phyloP scores from a whole-genome alignment of 2,329 filamentous ascomycete genomes.

The Fusarium tricinctum region DNA sequence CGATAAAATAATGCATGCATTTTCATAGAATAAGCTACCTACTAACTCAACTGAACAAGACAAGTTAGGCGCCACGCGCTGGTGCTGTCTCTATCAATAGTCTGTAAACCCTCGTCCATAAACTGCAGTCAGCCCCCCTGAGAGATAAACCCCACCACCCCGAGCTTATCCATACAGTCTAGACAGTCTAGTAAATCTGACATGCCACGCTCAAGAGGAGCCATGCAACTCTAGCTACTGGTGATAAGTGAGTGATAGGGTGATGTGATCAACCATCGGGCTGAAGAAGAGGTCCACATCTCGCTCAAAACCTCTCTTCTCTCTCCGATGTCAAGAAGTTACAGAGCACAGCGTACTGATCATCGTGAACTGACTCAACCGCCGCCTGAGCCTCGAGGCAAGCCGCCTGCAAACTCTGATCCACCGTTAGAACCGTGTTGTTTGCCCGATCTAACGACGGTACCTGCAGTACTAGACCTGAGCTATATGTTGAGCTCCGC shows the following conservation, averaged over 20 bases:
- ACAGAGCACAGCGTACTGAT: not conserved
- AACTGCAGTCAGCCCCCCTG: conserved; percentile 12
- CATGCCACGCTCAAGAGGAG: conserved; percentile 27
- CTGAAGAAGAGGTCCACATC: not conserved
- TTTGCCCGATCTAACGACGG: conserved; percentile 28
- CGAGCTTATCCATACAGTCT: conserved; percentile 1
- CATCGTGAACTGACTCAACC: conserved; percentile 22
- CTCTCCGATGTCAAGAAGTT: too few relatives aligned
- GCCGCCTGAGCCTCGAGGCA: conserved; percentile 6
- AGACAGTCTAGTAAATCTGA: not conserved
- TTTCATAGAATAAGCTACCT: not conserved
- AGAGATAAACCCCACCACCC: conserved; percentile 12
- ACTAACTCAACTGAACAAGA: too few relatives aligned
- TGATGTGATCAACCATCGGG: too few relatives aligned
- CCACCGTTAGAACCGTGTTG: conserved; percentile 27
- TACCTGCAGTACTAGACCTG: conserved; percentile 3
- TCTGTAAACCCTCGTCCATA: conserved; percentile 12
- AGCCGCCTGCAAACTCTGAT: conserved; percentile 19
- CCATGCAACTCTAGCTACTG: conserved; percentile 11
- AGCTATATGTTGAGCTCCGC: not conserved
- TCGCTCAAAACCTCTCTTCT: too few relatives aligned
- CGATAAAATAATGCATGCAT: conserved; percentile 18
- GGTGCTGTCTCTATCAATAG: not conserved
- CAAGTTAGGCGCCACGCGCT: not conserved
- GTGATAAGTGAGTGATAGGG: not conserved